phyloP scores from a whole-genome alignment of 371 early-diverging fungal genomes.

The Zopfochytrium polystomum region DNA sequence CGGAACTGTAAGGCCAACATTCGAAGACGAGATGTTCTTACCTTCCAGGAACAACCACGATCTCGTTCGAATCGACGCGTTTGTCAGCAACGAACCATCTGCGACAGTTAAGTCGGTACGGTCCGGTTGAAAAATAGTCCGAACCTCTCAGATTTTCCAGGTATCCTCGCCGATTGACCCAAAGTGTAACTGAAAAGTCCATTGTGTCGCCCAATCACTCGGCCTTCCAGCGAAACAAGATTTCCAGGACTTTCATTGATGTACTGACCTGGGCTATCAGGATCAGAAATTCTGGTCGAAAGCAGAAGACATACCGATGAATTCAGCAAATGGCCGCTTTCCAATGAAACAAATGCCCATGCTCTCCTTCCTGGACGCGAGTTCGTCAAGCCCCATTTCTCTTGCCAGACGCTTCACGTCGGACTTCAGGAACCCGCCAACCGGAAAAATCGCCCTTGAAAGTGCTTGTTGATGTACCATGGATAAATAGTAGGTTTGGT shows the following conservation, averaged over 20 bases:
- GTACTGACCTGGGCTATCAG: too few species aligned
- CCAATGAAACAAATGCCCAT: constrained; percentile 98
- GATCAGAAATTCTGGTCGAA: too few species aligned
- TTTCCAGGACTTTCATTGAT: constrained; percentile 55
- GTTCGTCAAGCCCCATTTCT: constrained; percentile 49
- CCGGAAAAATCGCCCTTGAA: constrained; percentile 71
- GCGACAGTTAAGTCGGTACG: not conserved
- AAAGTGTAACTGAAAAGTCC: constrained; percentile 72
- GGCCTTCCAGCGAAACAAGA: constrained; percentile 60
- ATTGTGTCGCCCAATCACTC: constrained; percentile 56
- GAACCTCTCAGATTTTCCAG: constrained; percentile 55
- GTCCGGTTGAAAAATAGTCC: constrained; percentile 26
- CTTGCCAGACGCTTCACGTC: constrained; percentile 71
- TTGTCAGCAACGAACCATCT: constrained; percentile 65
- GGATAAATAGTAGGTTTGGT: constrained; percentile 92
- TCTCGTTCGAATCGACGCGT: constrained; percentile 47
- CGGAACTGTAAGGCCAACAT: not conserved
- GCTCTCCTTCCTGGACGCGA: constrained; percentile 78
- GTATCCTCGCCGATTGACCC: constrained; percentile 68
- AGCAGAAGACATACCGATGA: too few species aligned
- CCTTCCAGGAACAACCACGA: constrained; percentile 62
- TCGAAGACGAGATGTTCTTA: constrained; percentile 27
- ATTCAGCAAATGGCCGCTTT: constrained; percentile 73
- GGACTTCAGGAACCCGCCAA: constrained; percentile 71
- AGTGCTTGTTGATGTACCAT: constrained; percentile 40